Conservation (phyloP, 2,329 filamentous ascomycete genomes). For the Sclerotiophoma versabilis region DNA sequence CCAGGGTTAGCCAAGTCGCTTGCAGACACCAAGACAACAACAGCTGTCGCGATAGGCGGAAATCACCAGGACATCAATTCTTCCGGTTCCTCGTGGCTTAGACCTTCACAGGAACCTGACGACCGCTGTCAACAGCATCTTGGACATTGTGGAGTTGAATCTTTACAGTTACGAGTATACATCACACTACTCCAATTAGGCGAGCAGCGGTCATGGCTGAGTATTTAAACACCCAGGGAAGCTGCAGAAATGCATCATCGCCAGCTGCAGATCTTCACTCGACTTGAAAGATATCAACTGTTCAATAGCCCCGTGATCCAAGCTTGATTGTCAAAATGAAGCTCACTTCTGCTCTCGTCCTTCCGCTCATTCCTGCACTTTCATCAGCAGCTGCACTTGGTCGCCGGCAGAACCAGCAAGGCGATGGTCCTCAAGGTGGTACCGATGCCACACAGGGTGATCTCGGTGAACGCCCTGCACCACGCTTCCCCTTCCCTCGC, state of each 20-base stretch:
- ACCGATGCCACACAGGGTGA: slow-evolving; percentile 33
- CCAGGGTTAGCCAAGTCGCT: slow-evolving; percentile 16
- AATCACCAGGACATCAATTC: slow-evolving; percentile 10
- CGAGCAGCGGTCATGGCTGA: slow-evolving; percentile 2
- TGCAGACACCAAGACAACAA: slow-evolving; percentile 15
- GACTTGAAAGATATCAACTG: slow-evolving; percentile 1
- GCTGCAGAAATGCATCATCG: slow-evolving; percentile 14
- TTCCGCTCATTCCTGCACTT: slow-evolving; percentile 31
- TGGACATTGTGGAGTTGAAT: slow-evolving; percentile 6
- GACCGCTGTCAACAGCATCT: slow-evolving; percentile 8
- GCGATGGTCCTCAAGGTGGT: slow-evolving; percentile 32
- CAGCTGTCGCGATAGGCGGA: slow-evolving; percentile 12
- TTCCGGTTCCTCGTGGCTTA: slow-evolving; percentile 18
- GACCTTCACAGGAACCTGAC: slow-evolving; percentile 15
- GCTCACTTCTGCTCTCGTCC: slow-evolving; percentile 24
- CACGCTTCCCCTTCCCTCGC: slow-evolving; percentile 32
- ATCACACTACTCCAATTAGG: not conserved
- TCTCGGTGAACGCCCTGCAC: slow-evolving; percentile 28
- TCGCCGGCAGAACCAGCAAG: slow-evolving; percentile 26
- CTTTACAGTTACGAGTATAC: slow-evolving; percentile 4
- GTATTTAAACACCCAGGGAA: slow-evolving; percentile 15
- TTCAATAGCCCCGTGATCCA: not conserved
- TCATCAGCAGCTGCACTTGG: slow-evolving; percentile 28
- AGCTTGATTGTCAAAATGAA: slow-evolving; percentile 21
- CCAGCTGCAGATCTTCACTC: slow-evolving; percentile 18